Conservation (phyloP, 306 rosid genomes). For the Crotalaria pallida region DNA sequence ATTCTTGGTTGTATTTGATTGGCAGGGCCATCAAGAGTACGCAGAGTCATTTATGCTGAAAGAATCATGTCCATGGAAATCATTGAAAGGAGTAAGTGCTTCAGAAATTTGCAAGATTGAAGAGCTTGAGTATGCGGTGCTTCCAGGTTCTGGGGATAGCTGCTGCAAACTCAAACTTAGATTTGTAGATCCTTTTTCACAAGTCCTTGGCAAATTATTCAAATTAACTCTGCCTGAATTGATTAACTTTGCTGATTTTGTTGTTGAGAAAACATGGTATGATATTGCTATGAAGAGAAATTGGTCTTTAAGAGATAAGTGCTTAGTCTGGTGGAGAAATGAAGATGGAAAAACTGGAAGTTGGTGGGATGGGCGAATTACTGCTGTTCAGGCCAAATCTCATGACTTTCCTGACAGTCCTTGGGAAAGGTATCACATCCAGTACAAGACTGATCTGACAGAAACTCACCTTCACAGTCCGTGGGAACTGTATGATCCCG, state of each 20-base stretch:
- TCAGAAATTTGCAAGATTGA: slow-evolving; percentile 78
- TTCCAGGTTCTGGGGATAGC: slow-evolving; percentile 80
- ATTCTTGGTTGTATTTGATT: slow-evolving; percentile 18
- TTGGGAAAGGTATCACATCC: slow-evolving; percentile 61
- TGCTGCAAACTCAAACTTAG: slow-evolving; percentile 64
- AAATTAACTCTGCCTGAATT: slow-evolving; percentile 65
- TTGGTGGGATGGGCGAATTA: slow-evolving; percentile 71
- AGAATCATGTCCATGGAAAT: slow-evolving; percentile 49
- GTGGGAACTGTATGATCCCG: slow-evolving; percentile 71
- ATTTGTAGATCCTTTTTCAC: slow-evolving; percentile 59
- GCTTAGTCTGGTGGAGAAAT: slow-evolving; percentile 84
- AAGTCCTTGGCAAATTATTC: slow-evolving; percentile 35
- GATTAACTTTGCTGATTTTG: slow-evolving; percentile 65
- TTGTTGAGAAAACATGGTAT: slow-evolving; percentile 74
- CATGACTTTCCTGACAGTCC: slow-evolving; percentile 78
- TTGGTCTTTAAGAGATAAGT: slow-evolving; percentile 66
- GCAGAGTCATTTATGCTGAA: slow-evolving; percentile 9
- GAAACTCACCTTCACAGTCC: slow-evolving; percentile 64
- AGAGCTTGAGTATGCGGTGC: slow-evolving; percentile 48
- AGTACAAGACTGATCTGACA: slow-evolving; percentile 44
- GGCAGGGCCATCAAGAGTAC: slow-evolving; percentile 81
- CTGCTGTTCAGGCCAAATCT: slow-evolving; percentile 43
- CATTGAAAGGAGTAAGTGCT: slow-evolving; percentile 36
- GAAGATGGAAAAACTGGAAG: slow-evolving; percentile 47
- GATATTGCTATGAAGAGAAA: slow-evolving; percentile 61